Conservation (phyloP, 225 moss, liverwort and hornwort species). For the Pseudisothecium myosuroides region DNA sequence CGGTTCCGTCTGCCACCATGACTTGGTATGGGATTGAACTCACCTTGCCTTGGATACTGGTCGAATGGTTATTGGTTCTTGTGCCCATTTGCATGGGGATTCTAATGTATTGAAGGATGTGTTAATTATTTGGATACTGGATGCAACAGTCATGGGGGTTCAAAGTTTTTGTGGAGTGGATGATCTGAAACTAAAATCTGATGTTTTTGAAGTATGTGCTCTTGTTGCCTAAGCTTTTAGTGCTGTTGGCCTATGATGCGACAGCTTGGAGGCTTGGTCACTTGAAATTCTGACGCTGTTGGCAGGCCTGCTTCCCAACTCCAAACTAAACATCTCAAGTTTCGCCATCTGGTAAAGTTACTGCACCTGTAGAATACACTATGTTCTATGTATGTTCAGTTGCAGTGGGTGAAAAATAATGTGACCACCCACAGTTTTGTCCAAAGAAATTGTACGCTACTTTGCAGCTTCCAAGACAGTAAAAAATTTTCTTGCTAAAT, state of each 20-base stretch:
- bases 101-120: not conserved
- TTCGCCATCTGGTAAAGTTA: constrained; percentile 27
- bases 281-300: constrained; percentile 11
- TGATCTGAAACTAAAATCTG: not conserved
- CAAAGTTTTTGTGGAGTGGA: not conserved
- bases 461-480: not conserved
- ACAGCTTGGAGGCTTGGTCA: constrained; percentile 41
- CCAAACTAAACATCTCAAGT: constrained; percentile 22
- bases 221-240: not conserved
- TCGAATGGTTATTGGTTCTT: too few relatives aligned
- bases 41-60: not conserved
- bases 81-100: not conserved
- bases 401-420: not conserved
- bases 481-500: not conserved
- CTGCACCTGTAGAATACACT: not conserved
- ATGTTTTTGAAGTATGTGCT: not conserved
- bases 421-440: not conserved
- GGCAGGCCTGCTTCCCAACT: constrained; percentile 37
- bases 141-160: not conserved
- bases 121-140: not conserved
- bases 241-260: not conserved
- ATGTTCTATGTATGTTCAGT: not conserved
- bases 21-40: constrained; percentile 6
- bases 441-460: not conserved
- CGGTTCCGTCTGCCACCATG: constrained; percentile 38